Evolutionary conservation across 306 rosid species (phyloP).

Genomic region (Erythrophleum fordii): DNA sequence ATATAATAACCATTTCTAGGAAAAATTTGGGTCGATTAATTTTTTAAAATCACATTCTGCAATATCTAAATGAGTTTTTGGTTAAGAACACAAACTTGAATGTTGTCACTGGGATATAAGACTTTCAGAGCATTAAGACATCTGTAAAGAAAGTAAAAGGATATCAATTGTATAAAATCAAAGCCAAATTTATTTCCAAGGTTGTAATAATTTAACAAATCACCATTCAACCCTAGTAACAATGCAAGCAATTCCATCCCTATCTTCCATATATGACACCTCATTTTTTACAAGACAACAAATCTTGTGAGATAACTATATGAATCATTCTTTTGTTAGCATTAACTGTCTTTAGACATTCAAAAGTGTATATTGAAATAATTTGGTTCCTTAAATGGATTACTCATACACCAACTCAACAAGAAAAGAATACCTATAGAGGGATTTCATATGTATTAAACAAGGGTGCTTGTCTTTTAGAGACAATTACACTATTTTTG

Average conservation of each 20-base stretch:
- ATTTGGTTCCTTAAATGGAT: too few species aligned
- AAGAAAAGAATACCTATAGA: constrained; percentile 9
- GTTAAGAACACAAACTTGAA: constrained; percentile 59
- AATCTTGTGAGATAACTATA: too few species aligned
- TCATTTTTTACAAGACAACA: constrained; percentile 11
- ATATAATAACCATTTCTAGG: neutral
- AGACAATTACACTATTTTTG: constrained; percentile 16
- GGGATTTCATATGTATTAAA: constrained; percentile 13
- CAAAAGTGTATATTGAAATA: too few species aligned
- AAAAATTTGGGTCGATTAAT: neutral
- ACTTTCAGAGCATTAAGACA: constrained; percentile 69
- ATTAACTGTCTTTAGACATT: too few species aligned
- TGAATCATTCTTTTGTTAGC: too few species aligned
- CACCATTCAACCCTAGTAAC: constrained; percentile 78
- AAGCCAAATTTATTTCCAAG: too few species aligned
- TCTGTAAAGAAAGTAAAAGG: constrained; percentile 42
- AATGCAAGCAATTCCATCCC: constrained; percentile 84
- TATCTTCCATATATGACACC: constrained; percentile 38
- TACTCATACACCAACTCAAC: constrained; percentile 1
- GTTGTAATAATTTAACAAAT: constrained; percentile 10
- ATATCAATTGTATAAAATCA: constrained; percentile 16
- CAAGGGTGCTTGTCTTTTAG: constrained; percentile 24
- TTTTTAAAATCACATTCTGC: neutral
- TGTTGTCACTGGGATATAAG: constrained; percentile 66
- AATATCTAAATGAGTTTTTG: neutral